Conservation (phyloP, 2,329 filamentous ascomycete species). For the Ceratocystis lukuohia region DNA sequence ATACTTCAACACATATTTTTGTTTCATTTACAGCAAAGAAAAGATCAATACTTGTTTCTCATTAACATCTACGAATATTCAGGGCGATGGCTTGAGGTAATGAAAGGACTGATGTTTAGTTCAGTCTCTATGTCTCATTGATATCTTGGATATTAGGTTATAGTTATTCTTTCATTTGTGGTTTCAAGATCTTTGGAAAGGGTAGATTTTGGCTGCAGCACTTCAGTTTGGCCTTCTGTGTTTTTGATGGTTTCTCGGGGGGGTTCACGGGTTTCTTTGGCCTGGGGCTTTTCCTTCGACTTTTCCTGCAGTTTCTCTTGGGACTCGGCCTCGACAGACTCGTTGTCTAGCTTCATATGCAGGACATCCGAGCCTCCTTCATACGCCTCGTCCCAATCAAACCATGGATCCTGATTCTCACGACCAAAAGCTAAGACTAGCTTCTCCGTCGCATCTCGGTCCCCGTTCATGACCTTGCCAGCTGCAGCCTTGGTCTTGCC, state of each 20-base stretch:
- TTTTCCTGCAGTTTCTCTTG: conserved; percentile 22
- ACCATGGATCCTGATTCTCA: conserved; percentile 63
- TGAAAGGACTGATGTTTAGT: neutral
- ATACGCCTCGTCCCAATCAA: conserved; percentile 65
- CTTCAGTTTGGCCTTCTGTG: neutral
- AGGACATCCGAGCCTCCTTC: conserved; percentile 74
- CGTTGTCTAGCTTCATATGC: conserved; percentile 35
- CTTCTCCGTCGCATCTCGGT: conserved; percentile 47
- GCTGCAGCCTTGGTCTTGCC: conserved; percentile 51
- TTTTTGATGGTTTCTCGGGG: neutral
- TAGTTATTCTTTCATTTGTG: neutral
- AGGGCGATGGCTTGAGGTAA: neutral
- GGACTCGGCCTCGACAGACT: neutral
- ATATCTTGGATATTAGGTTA: neutral
- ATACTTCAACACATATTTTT: conserved; percentile 4
- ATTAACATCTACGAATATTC: neutral
- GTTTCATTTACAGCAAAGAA: neutral
- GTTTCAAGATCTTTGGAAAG: neutral
- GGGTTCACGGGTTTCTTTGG: neutral
- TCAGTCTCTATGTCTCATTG: neutral
- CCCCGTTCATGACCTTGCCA: conserved; percentile 52
- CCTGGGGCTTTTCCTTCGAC: neutral
- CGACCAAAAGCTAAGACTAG: conserved; percentile 69
- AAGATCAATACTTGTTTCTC: neutral
- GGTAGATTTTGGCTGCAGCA: neutral